Percentiles rank a stretch among this genome's conserved stretches.
phyloP scores from a whole-genome alignment of 306 rosid genomes.

The Trichosanthes truncata region DNA sequence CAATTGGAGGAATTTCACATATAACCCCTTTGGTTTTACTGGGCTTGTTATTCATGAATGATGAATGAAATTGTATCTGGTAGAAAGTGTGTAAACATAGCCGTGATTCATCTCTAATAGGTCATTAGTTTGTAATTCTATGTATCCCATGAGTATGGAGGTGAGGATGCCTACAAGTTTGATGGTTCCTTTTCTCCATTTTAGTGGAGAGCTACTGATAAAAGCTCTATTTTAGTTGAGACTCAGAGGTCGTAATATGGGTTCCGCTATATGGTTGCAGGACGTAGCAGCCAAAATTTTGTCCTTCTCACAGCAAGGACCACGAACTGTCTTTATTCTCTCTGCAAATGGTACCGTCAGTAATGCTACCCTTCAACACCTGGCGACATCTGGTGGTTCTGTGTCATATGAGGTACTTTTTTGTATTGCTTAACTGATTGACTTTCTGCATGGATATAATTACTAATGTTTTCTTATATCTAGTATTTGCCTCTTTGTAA shows the following conservation, averaged over 20 bases:
- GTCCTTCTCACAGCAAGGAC: slow-evolving; percentile 52
- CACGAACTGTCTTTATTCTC: slow-evolving; percentile 51
- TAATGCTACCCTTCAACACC: slow-evolving; percentile 50
- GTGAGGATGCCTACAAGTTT: not conserved
- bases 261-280: slow-evolving; percentile 31
- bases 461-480: not conserved
- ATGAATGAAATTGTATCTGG: not conserved
- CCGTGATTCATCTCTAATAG: not conserved
- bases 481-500: not conserved
- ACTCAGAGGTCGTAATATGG: not conserved
- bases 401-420: slow-evolving; percentile 51
- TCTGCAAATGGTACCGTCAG: slow-evolving; percentile 63
- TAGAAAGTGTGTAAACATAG: not conserved
- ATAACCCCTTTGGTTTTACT: not conserved
- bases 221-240: not conserved
- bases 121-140: not conserved
- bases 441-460: not conserved
- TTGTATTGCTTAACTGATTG: not conserved
- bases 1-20: not conserved
- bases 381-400: slow-evolving; percentile 31
- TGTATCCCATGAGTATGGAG: not conserved
- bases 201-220: not conserved
- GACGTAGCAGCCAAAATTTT: slow-evolving; percentile 51
- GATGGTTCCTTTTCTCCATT: not conserved
- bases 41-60: not conserved